Evolutionary conservation across 2,329 filamentous ascomycete genomes (phyloP).

Genomic region (Elsinoe perseae): DNA sequence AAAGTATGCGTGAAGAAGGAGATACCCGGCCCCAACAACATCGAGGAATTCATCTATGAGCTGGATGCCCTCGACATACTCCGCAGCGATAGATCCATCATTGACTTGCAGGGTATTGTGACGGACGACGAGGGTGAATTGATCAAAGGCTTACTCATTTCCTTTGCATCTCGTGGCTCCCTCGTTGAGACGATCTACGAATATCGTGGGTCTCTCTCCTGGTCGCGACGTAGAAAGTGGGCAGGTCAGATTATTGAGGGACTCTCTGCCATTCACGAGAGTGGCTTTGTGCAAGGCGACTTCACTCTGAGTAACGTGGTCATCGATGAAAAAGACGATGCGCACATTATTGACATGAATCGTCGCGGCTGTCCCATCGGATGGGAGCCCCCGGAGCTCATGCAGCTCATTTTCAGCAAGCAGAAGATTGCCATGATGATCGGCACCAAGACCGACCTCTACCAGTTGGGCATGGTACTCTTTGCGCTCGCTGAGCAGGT

Average conservation of each 20-base stretch:
- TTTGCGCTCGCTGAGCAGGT: constrained; percentile 84
- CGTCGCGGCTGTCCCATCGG: constrained; percentile 91
- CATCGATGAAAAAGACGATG: constrained; percentile 73
- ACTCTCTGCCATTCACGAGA: constrained; percentile 86
- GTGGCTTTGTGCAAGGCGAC: constrained; percentile 93
- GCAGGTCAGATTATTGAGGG: constrained; percentile 84
- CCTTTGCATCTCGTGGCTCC: constrained; percentile 76
- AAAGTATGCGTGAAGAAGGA: constrained; percentile 87
- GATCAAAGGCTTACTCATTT: constrained; percentile 85
- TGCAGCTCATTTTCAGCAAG: constrained; percentile 72
- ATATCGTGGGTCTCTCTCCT: constrained; percentile 53
- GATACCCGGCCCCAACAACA: constrained; percentile 87
- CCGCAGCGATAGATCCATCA: constrained; percentile 64
- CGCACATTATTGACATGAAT: constrained; percentile 98
- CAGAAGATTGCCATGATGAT: constrained; percentile 96
- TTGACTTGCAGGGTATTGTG: constrained; percentile 79
- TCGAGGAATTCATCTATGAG: constrained; percentile 96
- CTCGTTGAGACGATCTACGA: constrained; percentile 90
- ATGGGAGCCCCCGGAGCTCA: constrained; percentile 93
- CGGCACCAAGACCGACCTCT: constrained; percentile 93
- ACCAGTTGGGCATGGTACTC: constrained; percentile 92
- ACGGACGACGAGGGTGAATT: constrained; percentile 65
- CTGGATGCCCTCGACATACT: constrained; percentile 86
- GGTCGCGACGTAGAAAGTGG: constrained; percentile 74
- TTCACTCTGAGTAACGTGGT: constrained; percentile 98